These are phyloP conservation scores for Smittium culicis DNA, from an alignment of 371 early-diverging fungal genomes.

Conservation along the genomic window DNA sequence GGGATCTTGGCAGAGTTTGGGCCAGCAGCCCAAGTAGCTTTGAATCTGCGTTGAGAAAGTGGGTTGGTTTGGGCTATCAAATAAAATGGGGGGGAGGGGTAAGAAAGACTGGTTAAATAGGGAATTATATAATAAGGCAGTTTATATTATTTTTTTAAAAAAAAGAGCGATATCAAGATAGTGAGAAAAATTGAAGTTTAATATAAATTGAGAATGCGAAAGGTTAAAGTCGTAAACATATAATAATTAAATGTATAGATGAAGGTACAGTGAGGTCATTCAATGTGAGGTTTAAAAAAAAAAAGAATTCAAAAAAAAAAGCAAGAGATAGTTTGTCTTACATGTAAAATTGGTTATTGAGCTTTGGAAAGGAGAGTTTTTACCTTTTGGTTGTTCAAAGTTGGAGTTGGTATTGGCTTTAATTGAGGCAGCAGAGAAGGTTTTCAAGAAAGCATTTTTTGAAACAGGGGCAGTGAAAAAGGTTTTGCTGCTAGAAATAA, in stretches of 20 bases:
- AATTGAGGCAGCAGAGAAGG: neutral
- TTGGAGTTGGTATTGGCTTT: neutral
- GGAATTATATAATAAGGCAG: neutral
- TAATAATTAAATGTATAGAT: neutral
- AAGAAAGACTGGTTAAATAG: neutral
- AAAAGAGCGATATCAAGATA: neutral
- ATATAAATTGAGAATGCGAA: neutral
- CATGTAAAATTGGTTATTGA: neutral
- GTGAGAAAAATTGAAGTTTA: too few species aligned
- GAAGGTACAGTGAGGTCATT: neutral
- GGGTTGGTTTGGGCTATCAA: neutral
- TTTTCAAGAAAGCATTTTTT: conserved; percentile 10
- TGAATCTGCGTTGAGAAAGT: conserved; percentile 26
- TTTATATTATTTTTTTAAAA: neutral
- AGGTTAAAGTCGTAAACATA: too few species aligned
- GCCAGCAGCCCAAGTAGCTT: conserved; percentile 31
- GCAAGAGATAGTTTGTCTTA: too few species aligned
- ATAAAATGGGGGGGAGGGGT: too few species aligned
- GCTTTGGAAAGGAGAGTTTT: neutral
- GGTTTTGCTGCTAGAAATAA: conserved; percentile 13
- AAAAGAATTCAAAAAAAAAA: too few species aligned
- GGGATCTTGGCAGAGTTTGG: conserved; percentile 28
- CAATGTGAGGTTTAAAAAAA: neutral
- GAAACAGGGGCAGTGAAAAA: conserved; percentile 8
- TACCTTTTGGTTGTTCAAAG: neutral